Evolutionary conservation across 1,139 yeast genomes (phyloP).

Genomic region (Debaryomyces nepalensis): DNA sequence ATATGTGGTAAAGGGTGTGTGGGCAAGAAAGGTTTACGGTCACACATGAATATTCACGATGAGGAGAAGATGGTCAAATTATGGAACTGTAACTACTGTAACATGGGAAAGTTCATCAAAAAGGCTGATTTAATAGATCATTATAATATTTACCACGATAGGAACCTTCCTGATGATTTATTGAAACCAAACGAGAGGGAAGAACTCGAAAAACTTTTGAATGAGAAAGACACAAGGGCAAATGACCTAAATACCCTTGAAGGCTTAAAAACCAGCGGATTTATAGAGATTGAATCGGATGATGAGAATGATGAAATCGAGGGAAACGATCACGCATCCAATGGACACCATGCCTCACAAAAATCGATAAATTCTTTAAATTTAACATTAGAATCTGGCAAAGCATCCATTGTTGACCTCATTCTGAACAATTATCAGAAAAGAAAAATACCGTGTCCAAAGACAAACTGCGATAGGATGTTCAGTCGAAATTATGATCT

Average conservation of each 20-base stretch:
- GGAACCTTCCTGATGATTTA: conserved; percentile 41
- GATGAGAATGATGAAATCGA: conserved; percentile 21
- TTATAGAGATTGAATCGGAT: conserved; percentile 11
- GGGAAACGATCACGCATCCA: conserved; percentile 5
- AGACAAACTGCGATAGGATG: conserved; percentile 48
- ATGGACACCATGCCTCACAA: conserved; percentile 22
- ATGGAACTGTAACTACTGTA: conserved; percentile 67
- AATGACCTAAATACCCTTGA: conserved; percentile 8
- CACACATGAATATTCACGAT: conserved; percentile 71
- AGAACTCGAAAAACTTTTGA: conserved; percentile 27
- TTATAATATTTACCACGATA: conserved; percentile 51
- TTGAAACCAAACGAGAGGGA: conserved; percentile 31
- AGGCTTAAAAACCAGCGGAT: conserved; percentile 3
- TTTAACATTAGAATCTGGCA: conserved; percentile 26
- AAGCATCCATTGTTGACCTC: conserved; percentile 37
- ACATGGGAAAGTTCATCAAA: conserved; percentile 38
- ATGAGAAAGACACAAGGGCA: conserved; percentile 19
- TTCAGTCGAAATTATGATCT: conserved; percentile 55
- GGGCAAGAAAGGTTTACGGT: conserved; percentile 68
- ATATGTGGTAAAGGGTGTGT: conserved; percentile 76
- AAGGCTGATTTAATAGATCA: conserved; percentile 43
- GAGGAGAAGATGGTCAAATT: conserved; percentile 52
- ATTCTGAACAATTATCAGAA: conserved; percentile 40
- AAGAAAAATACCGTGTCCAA: conserved; percentile 49
- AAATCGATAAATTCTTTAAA: conserved; percentile 34